Base-by-base conservation (phyloP, 106 monocot genomes). In the Dendrobium catenatum region DNA sequence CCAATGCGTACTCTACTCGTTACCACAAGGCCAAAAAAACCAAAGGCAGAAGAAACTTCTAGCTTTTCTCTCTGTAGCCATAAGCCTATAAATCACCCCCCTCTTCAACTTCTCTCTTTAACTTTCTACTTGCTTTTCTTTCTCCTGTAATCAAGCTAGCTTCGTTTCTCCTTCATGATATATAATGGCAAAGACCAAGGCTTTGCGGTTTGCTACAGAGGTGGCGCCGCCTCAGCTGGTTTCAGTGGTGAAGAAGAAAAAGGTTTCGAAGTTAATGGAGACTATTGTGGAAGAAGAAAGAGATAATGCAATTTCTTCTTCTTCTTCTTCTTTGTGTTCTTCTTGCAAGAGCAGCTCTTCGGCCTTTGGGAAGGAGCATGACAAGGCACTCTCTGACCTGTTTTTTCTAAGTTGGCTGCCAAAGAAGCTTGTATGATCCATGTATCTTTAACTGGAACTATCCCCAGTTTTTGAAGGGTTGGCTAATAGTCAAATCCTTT, bases 281-380 rank as follows among this genome's bases (percentile, higher is more conserved):
- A 82, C 81, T 6, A 81, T 81, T 1, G 24, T 10, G 46, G 81
- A 80, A 43, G 80, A 80, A 16, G 80, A 81, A 37, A 51, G 44
- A 33, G 81, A 81, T 20, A 54, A 72, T 6, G 15, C 18, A 7
- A 55, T 64, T 51, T 51, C 11, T 51, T 51, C 51, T 51, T 51
- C 48, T 2, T 7, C 48, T 7, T 7, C 18, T 6, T 59, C 33
- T 51, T 19, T 72, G 10, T 43, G 4, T 4, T 4, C 24, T 55
- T 26, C n/a, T 54, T 15, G 22, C 13, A 11, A 51, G 72, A 82
- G 51, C 42, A 78, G 33, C 58, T 58, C 16, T 58, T 58, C 58
- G 1, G 15, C 5, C 58, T 17, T 18, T 17, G 58, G 58, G 58
- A 58, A n/a, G 58, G 58, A 58, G 18, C 58, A 17, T 6, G 58